Evolutionary conservation across 2,329 filamentous ascomycete genomes (phyloP), one percentile per base, ranked within the genome.

Genomic region (Colletotrichum sp.): DNA sequence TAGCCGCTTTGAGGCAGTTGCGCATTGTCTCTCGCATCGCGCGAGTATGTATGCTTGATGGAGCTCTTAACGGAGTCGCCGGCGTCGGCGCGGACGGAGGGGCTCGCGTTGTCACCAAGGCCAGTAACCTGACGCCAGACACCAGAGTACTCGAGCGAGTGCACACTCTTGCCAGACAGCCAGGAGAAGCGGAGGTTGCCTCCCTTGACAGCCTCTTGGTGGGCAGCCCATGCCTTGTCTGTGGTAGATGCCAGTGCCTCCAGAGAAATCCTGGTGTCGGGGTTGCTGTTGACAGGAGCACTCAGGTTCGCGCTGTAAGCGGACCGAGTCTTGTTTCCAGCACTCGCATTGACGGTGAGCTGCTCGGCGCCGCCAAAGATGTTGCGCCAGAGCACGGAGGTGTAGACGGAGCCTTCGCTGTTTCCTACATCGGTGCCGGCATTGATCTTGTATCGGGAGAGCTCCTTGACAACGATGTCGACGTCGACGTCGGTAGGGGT

Each of bases 401-500:
- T 93, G 82, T 98, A 98, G 6, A 96, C 96, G 9, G 96, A 98
- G 43, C 96, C 97, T 85, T 99, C 97, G 26, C 95, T 93, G 82
- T 97, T 98, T 77, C 97, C 97, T 61, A 98, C 90, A 82, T 98
- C 96, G 10, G 97, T 98, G 75, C 97, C 97, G 1, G 96, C 98
- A 87, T 98, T 98, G 81, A 98, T 91, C 75, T 96, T 92, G 81
- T 98, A 92, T 52, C 94, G 93, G 36, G 95, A 94, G 78, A 95
- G 93, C 85, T 99, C 96, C 69, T 92, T 92, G 72, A 98, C 90
- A 80, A 93, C 94, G 69, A 98, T 91, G 78, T 96, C 94, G 79
- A 98, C 84, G 82, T 98, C 95, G 70, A 98, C 85, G 82, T 98
- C 95, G 71, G 93, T 95, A 3, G 93, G 92, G 3, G 92, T 92